phyloP scores from a whole-genome alignment of 2,329 filamentous ascomycete genomes.

The Sporothrix inflata region DNA sequence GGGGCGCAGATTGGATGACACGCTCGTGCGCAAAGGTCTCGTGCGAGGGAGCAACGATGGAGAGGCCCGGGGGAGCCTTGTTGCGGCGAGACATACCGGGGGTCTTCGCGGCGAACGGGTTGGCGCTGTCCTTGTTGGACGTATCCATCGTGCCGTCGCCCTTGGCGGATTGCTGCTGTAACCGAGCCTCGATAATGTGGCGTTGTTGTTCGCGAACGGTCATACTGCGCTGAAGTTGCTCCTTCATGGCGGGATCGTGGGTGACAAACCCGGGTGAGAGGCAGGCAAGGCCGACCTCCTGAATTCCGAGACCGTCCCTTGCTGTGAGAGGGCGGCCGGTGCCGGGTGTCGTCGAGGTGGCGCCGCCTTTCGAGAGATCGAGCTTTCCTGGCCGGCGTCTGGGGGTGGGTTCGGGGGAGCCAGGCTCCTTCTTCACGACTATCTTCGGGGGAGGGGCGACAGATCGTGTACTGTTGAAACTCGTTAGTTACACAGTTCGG shows the following conservation, averaged over 20 bases:
- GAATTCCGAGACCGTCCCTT: constrained; percentile 78
- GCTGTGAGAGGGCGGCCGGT: constrained; percentile 77
- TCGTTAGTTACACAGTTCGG: not conserved
- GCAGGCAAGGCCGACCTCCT: constrained; percentile 91
- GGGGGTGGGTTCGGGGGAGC: constrained; percentile 78
- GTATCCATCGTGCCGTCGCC: constrained; percentile 66
- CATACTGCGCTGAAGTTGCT: constrained; percentile 91
- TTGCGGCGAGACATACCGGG: constrained; percentile 74
- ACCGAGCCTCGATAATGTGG: constrained; percentile 87
- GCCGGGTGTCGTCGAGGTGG: constrained; percentile 56
- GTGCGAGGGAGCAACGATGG: constrained; percentile 92
- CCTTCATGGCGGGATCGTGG: constrained; percentile 93
- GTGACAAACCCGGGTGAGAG: constrained; percentile 95
- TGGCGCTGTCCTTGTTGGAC: constrained; percentile 50
- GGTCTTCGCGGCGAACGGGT: constrained; percentile 66
- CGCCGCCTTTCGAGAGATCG: constrained; percentile 70
- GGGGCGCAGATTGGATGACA: constrained; percentile 93
- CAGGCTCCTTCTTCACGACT: constrained; percentile 94
- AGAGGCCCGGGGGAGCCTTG: constrained; percentile 84
- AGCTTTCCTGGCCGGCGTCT: constrained; percentile 77
- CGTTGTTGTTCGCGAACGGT: constrained; percentile 92
- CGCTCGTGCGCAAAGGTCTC: constrained; percentile 91
- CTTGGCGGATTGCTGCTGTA: constrained; percentile 84
- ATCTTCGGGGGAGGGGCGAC: constrained; percentile 71
- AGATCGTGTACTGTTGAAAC: constrained; percentile 51